Percentiles rank a stretch among this genome's conserved stretches.
Evolutionary conservation across 164 flowering plant species (phyloP).

Genomic region (Kalanchoe fedtschenkoi): DNA sequence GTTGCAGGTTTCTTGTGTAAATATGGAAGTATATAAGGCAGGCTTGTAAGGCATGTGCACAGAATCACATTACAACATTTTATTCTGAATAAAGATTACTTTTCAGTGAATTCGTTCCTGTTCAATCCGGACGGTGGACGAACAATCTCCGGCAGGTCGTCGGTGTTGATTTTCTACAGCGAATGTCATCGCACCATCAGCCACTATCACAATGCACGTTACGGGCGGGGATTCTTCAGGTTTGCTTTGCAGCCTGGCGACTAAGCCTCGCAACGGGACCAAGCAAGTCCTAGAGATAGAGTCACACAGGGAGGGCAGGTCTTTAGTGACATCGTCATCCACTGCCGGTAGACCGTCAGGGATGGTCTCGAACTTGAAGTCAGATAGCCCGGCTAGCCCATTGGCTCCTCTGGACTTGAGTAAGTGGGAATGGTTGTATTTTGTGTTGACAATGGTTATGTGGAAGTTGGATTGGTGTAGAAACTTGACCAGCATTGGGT

Average conservation of each 20-base stretch:
- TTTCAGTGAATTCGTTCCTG: too few relatives aligned
- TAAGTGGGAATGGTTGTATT: constrained; percentile 15
- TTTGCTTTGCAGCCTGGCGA: constrained; percentile 15
- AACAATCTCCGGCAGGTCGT: too few relatives aligned
- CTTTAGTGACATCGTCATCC: constrained; percentile 27
- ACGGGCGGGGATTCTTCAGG: constrained; percentile 20
- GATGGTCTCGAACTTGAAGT: constrained; percentile 31
- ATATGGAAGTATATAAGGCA: too few relatives aligned
- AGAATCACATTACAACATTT: too few relatives aligned
- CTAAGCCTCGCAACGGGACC: constrained; percentile 20
- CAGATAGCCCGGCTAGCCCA: constrained; percentile 19
- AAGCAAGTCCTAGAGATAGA: constrained; percentile 17
- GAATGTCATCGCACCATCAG: constrained; percentile 41
- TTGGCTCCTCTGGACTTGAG: constrained; percentile 15
- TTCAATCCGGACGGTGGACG: too few relatives aligned
- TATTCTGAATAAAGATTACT: too few relatives aligned
- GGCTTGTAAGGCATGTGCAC: too few relatives aligned
- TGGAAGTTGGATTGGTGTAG: background rate
- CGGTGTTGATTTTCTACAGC: constrained; percentile 11
- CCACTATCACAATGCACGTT: constrained; percentile 29
- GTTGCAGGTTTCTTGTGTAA: too few relatives aligned
- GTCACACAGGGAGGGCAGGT: constrained; percentile 23
- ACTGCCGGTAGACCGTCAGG: constrained; percentile 37
- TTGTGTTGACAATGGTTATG: constrained; percentile 4
- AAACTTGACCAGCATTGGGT: constrained; percentile 2